Evolutionary conservation across 306 rosid species (phyloP).

Genomic region (Phaseolus lunatus): DNA sequence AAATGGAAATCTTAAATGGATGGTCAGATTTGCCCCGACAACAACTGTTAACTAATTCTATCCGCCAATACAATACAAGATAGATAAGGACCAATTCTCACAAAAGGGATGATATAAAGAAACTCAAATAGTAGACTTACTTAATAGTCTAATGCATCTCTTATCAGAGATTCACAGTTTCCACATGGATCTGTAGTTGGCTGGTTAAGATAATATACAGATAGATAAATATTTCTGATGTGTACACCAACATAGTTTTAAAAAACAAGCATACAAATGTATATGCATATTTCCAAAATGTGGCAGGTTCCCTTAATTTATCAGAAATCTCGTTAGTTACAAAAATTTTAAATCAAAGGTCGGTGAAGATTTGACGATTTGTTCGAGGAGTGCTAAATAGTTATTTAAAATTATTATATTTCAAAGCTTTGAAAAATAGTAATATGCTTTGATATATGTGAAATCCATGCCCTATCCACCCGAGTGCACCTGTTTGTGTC

Average conservation of each 20-base stretch:
- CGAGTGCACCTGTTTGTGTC: slow-evolving; percentile 23
- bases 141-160: slow-evolving; percentile 35
- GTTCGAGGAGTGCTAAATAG: slow-evolving; percentile 33
- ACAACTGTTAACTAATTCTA: slow-evolving; percentile 39
- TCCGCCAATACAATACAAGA: slow-evolving; percentile 18
- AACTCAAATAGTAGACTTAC: slow-evolving; percentile 3
- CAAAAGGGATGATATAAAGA: slow-evolving; percentile 38
- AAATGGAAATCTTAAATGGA: neutral
- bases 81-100: slow-evolving; percentile 34
- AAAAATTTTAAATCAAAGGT: slow-evolving; percentile 19
- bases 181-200: slow-evolving; percentile 35
- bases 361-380: slow-evolving; percentile 35
- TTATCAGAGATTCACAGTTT: slow-evolving; percentile 34
- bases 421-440: slow-evolving; percentile 26
- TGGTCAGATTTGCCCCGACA: slow-evolving; percentile 13
- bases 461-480: slow-evolving; percentile 34
- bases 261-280: neutral
- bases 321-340: neutral
- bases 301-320: slow-evolving; percentile 22
- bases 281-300: slow-evolving; percentile 12
- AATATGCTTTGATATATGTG: slow-evolving; percentile 34
- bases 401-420: slow-evolving; percentile 8
- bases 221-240: slow-evolving; percentile 15
- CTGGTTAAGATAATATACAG: neutral
- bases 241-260: neutral